Evolutionary conservation across 1,284 basidiomycete species (phyloP).

Genomic region (Anthracocystis setariae): DNA sequence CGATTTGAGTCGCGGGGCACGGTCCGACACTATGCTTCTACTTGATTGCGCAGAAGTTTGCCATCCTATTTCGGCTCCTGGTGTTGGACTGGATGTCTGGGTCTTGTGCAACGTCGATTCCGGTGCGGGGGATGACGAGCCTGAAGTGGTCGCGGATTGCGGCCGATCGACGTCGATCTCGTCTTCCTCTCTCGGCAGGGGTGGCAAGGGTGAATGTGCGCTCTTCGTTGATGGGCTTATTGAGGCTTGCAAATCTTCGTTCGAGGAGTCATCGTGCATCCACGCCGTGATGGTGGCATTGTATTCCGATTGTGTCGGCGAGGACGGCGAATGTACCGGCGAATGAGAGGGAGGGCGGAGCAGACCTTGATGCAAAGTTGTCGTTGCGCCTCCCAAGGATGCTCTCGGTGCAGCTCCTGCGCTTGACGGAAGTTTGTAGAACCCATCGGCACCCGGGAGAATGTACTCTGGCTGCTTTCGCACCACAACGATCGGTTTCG

Average conservation of each 20-base stretch:
- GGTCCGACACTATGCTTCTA: not conserved
- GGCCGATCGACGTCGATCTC: not conserved
- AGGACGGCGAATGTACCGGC: slow-evolving; percentile 17
- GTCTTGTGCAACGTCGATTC: not conserved
- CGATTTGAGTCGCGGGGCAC: slow-evolving; percentile 6
- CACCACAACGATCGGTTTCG: slow-evolving; percentile 23
- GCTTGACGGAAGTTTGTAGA: slow-evolving; percentile 38
- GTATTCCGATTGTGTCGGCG: slow-evolving; percentile 22
- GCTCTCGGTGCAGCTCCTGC: slow-evolving; percentile 2
- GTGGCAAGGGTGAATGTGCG: slow-evolving; percentile 32
- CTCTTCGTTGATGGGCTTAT: slow-evolving; percentile 17
- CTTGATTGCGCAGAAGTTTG: not conserved
- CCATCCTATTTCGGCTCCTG: not conserved
- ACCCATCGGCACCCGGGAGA: slow-evolving; percentile 49
- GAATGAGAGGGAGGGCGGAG: slow-evolving; percentile 29
- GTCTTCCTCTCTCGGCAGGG: slow-evolving; percentile 24
- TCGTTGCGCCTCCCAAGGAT: not conserved
- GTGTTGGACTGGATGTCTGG: not conserved
- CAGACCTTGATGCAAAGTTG: slow-evolving; percentile 2
- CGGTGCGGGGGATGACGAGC: slow-evolving; percentile 1
- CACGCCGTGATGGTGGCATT: slow-evolving; percentile 32
- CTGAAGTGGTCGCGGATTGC: too few species aligned
- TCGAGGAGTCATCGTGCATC: slow-evolving; percentile 26
- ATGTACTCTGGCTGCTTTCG: slow-evolving; percentile 50
- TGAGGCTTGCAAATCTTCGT: slow-evolving; percentile 10